Base-by-base conservation (phyloP, 768 basidiomycete genomes). In the Auricularia cornea region DNA sequence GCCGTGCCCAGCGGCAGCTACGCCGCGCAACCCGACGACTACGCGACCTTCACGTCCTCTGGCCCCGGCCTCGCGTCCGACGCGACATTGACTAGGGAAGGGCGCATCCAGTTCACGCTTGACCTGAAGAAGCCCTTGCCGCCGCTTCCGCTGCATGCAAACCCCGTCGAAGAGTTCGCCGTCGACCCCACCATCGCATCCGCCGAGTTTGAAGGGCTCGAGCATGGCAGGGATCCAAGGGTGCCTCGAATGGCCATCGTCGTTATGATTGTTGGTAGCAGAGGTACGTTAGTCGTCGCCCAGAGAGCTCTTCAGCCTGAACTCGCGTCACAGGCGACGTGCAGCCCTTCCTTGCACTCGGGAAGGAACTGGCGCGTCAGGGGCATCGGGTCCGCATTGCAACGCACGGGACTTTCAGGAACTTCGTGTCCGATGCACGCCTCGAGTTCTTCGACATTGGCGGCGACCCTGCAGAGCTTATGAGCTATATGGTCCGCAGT, bases 401-500 rank as follows among this genome's bases (percentile, higher is more conserved):
- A 0, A 83, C 84, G 0, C 86, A 88, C 68, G 80, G 79, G 63
- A 83, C 81, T 1, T 88, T 87, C 71, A 77, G 78, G 28, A 69
- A 77, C 6, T 85, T 86, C 67, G 83, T 88, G 20, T 70, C 69
- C 4, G 78, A 80, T 1, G 72, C 76, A 18, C 80, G 79, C 1
- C 72, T 87, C 4, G 85, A 86, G 63, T 87, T 84, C 70, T 86
- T 80, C 68, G 76, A 77, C 60, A 81, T 85, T 38, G 85, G 86
- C 10, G 86, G 85, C 1, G 78, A 84, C 70, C 86, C 85, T 0
- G 80, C 82, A 60, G 83, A 85, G 62, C 72, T 88, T 11, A 87
- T 88, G 85, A 83, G 83, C 56, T 88, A 85, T 65, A 87, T 88
- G 86, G 86, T 88, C 59, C 84, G 83, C 71, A 88, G 86, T 86